phyloP scores from a whole-genome alignment of 202 grass and related monocot genomes.

The Zizania palustris region DNA sequence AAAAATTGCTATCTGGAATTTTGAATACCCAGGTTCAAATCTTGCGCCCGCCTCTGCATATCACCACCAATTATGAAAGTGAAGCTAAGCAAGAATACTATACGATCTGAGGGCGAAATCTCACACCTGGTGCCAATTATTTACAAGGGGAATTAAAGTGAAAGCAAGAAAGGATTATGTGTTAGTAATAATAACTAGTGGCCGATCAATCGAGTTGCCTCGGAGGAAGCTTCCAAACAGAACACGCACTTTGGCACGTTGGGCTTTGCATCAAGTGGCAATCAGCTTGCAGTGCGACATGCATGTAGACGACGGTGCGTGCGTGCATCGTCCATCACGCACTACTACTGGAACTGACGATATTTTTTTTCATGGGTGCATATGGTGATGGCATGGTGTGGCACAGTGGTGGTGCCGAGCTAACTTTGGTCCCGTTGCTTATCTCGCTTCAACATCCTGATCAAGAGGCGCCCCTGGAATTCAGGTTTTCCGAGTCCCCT shows the following conservation, averaged over 20 bases:
- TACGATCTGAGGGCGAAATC: not conserved
- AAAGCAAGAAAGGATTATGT: not conserved
- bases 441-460: not conserved
- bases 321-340: not conserved
- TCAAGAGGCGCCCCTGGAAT: not conserved
- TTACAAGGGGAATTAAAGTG: not conserved
- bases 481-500: not conserved
- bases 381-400: not conserved
- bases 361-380: no score
- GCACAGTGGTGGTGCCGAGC: not conserved
- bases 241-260: not conserved
- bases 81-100: not conserved
- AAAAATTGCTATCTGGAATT: no score
- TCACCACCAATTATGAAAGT: constrained; percentile 1
- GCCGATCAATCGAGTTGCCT: not conserved
- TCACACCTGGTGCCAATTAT: not conserved
- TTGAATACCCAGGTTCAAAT: no score
- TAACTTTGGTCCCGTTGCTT: constrained; percentile 21
- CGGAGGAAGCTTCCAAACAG: constrained; percentile 40
- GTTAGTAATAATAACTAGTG: not conserved
- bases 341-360: not conserved
- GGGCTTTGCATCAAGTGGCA: constrained; percentile 32
- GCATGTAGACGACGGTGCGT: not conserved
- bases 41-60: no score
- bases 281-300: not conserved